Evolutionary conservation across 1,284 basidiomycete species (phyloP).

Genomic region (Cystobasidiaceae sp.): DNA sequence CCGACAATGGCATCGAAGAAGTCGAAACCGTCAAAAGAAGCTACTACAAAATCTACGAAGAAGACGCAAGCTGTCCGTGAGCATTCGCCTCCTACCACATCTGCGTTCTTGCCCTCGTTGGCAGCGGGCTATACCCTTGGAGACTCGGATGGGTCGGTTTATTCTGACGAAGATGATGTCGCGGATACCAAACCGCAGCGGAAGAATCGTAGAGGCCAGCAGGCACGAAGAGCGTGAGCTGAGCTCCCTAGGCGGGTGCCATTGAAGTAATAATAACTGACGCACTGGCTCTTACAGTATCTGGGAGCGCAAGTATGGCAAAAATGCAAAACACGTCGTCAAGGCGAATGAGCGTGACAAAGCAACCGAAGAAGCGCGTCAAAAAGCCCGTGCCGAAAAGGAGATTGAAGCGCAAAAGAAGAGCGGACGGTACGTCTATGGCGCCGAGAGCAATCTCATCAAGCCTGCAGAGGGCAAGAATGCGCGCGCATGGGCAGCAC

Average conservation of each 20-base stretch:
- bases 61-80: constrained; percentile 39
- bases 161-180: constrained; percentile 50
- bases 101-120: constrained; percentile 82
- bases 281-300: constrained; percentile 60
- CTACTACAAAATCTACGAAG: constrained; percentile 37
- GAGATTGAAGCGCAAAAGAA: constrained; percentile 31
- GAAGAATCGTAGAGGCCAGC: constrained; percentile 87
- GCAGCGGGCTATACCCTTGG: constrained; percentile 76
- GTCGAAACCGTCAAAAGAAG: background rate
- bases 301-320: constrained; percentile 95
- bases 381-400: constrained; percentile 25
- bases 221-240: constrained; percentile 82
- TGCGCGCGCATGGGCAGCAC: constrained; percentile 17
- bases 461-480: constrained; percentile 19
- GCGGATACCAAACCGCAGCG: constrained; percentile 48
- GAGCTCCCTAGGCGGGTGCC: background rate
- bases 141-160: constrained; percentile 67
- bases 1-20: background rate
- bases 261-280: background rate
- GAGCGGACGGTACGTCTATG: constrained; percentile 35
- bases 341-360: constrained; percentile 50
- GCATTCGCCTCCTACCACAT: constrained; percentile 49
- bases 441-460: constrained; percentile 31
- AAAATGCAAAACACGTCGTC: constrained; percentile 82
- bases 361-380: constrained; percentile 34